These are phyloP conservation scores for Hymenoscyphus occultus DNA, from an alignment of 2,329 filamentous ascomycete genomes.

Conservation along the genomic window DNA sequence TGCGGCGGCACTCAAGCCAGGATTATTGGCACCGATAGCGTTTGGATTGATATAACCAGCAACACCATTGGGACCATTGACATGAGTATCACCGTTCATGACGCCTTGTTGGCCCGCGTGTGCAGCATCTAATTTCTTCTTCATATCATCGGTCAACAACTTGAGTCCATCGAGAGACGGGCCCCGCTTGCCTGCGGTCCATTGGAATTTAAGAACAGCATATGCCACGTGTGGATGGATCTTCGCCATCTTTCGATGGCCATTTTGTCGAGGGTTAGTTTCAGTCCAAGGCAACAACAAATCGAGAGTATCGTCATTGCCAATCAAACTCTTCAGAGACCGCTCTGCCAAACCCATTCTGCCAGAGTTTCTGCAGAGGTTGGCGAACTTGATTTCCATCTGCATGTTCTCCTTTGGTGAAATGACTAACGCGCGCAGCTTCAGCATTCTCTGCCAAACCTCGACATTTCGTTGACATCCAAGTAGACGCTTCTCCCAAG, in stretches of 20 bases:
- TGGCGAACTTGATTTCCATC: slow-evolving; percentile 99
- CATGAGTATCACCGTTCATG: slow-evolving; percentile 36
- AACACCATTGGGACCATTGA: slow-evolving; percentile 42
- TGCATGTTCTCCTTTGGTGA: slow-evolving; percentile 90
- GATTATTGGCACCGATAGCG: slow-evolving; percentile 38
- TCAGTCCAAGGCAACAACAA: slow-evolving; percentile 50
- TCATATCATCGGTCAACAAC: slow-evolving; percentile 59
- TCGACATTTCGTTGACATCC: slow-evolving; percentile 97
- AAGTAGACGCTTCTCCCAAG: slow-evolving; percentile 93
- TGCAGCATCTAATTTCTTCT: slow-evolving; percentile 36
- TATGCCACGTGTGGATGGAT: slow-evolving; percentile 77
- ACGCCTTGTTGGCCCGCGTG: slow-evolving; percentile 29
- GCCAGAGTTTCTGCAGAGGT: slow-evolving; percentile 93
- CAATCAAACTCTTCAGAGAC: slow-evolving; percentile 86
- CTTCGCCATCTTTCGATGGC: slow-evolving; percentile 19
- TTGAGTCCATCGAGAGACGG: slow-evolving; percentile 57
- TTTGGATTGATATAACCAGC: slow-evolving; percentile 27
- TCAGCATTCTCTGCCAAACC: slow-evolving; percentile 97
- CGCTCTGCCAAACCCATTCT: slow-evolving; percentile 94
- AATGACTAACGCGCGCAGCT: slow-evolving; percentile 88
- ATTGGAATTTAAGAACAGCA: slow-evolving; percentile 95
- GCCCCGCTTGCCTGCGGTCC: slow-evolving; percentile 74
- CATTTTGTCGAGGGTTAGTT: slow-evolving; percentile 23
- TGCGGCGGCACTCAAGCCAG: slow-evolving; percentile 39
- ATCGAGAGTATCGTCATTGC: slow-evolving; percentile 62